Conservation (phyloP, 345 rosid genomes). For the Melaleuca alternifolia region DNA sequence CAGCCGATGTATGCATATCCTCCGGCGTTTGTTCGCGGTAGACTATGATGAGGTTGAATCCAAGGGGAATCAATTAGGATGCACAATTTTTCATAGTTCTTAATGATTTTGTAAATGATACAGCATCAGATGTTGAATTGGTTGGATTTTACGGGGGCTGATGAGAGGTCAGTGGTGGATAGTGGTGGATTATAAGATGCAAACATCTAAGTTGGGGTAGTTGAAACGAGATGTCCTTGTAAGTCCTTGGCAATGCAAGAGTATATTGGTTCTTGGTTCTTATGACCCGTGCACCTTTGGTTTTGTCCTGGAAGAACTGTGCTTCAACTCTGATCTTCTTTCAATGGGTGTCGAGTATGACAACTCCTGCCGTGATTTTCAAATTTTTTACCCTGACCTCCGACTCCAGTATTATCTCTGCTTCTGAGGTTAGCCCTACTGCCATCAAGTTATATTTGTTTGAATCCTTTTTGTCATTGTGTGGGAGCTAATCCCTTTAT, state of each 20-base stretch:
- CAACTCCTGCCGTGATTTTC: background rate
- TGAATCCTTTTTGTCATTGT: background rate
- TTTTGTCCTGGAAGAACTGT: background rate
- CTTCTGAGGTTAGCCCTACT: background rate
- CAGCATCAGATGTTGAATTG: background rate
- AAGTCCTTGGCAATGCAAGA: background rate
- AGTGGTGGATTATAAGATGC: background rate
- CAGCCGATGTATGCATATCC: background rate
- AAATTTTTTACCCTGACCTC: background rate
- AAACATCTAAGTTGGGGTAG: background rate
- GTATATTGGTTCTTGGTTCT: background rate
- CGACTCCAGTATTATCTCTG: background rate
- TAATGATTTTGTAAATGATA: background rate
- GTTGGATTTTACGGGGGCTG: background rate
- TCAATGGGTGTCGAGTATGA: background rate
- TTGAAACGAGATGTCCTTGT: background rate
- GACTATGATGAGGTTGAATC: constrained; percentile 13
- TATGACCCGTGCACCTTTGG: background rate
- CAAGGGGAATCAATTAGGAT: background rate
- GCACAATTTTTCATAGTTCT: background rate
- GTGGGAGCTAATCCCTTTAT: background rate
- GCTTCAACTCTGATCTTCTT: background rate
- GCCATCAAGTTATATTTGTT: background rate
- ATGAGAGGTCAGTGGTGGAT: background rate
- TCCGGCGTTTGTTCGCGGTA: background rate